Percentiles rank a stretch among this genome's conserved stretches.
phyloP scores from a whole-genome alignment of 108 stramenopile genomes.

The Cyclostephanos invisitatus region DNA sequence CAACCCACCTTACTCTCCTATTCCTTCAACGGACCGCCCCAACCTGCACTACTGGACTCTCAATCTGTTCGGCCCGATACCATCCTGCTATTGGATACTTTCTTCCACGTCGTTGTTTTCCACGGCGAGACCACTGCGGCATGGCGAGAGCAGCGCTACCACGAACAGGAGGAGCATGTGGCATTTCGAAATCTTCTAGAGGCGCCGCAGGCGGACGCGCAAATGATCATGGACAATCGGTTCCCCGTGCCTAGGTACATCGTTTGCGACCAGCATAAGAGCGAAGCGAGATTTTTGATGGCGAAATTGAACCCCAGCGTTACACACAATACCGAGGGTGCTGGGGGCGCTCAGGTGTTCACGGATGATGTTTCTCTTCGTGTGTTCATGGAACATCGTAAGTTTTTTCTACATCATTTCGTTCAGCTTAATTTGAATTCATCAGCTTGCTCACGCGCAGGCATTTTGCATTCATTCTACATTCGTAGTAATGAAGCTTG shows the following conservation, averaged over 20 bases:
- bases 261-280: slow-evolving; percentile 99
- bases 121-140: slow-evolving; percentile 99
- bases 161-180: slow-evolving; percentile 96
- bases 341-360: slow-evolving; percentile 89
- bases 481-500: slow-evolving; percentile 73
- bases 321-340: slow-evolving; percentile 91
- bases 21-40: slow-evolving; percentile 93
- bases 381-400: slow-evolving; percentile 98
- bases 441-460: not conserved
- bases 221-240: slow-evolving; percentile 96
- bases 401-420: slow-evolving; percentile 17
- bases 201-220: slow-evolving; percentile 96
- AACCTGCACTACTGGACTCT: slow-evolving; percentile 95
- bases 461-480: slow-evolving; percentile 6
- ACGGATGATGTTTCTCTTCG: slow-evolving; percentile 98
- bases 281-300: slow-evolving; percentile 98
- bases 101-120: slow-evolving; percentile 99
- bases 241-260: slow-evolving; percentile 98
- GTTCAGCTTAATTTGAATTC: not conserved
- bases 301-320: slow-evolving; percentile 97
- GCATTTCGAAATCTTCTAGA: slow-evolving; percentile 88
- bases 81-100: slow-evolving; percentile 97
- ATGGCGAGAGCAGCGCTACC: slow-evolving; percentile 97
- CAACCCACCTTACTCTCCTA: slow-evolving; percentile 98
- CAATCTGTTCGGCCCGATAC: slow-evolving; percentile 94